A percentile compares a stretch with the other conserved stretches of the same genome.
phyloP scores from a whole-genome alignment of 176 grass and related monocot species.

The Hsuehochloa calcarea region DNA sequence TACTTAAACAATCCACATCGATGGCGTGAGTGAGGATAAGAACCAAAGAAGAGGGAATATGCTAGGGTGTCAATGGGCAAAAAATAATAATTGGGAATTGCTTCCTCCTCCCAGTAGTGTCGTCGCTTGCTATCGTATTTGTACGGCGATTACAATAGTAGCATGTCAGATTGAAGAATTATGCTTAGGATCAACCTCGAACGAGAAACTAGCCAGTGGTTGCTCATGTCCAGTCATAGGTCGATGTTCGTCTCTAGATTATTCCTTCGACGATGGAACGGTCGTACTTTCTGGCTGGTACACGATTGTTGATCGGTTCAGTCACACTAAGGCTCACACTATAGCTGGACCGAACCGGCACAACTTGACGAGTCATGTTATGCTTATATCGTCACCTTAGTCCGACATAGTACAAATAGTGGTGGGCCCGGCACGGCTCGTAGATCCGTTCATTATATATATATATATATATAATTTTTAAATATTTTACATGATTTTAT shows the following conservation, averaged over 20 bases:
- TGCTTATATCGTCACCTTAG: too few species aligned
- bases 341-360: too few species aligned
- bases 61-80: neutral
- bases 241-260: neutral
- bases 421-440: too few species aligned
- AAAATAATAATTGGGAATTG: neutral
- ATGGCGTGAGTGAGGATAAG: neutral
- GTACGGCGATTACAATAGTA: neutral
- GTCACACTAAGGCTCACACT: too few species aligned
- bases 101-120: too few species aligned
- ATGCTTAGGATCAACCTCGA: neutral
- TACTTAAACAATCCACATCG: neutral
- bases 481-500: too few species aligned
- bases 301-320: too few species aligned
- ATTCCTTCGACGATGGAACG: neutral
- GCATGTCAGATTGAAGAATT: neutral
- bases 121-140: neutral
- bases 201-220: neutral
- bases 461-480: too few species aligned
- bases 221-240: neutral
- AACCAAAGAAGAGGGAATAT: neutral
- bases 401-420: too few species aligned
- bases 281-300: too few species aligned
- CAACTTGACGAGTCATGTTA: too few species aligned
- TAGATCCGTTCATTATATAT: too few species aligned